phyloP scores from a whole-genome alignment of 2,329 filamentous ascomycete species.

The Ophiosphaerella korrae region DNA sequence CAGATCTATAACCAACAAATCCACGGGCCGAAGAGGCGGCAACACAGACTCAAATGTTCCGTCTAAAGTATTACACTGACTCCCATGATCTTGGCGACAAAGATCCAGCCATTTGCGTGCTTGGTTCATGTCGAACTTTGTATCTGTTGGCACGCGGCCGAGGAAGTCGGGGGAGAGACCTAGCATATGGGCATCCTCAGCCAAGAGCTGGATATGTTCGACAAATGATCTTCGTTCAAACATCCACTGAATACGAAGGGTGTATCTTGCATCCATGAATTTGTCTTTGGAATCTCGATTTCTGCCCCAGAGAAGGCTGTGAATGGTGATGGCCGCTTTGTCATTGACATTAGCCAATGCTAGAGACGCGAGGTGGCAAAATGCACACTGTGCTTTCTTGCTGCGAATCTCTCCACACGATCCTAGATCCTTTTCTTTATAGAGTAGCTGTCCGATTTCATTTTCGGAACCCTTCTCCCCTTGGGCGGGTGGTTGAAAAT shows the following conservation, averaged over 20 bases:
- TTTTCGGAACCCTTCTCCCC: background rate
- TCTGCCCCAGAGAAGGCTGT: background rate
- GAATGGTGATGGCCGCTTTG: background rate
- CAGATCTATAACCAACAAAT: slow-evolving; percentile 2
- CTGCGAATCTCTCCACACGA: background rate
- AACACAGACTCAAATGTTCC: background rate
- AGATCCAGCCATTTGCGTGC: background rate
- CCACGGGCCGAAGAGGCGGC: background rate
- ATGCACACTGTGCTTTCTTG: background rate
- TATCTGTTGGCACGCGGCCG: background rate
- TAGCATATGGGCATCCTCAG: background rate
- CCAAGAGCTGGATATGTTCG: background rate
- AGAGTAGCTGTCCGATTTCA: background rate
- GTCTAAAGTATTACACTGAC: background rate
- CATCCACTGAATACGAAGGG: background rate
- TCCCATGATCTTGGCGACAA: background rate
- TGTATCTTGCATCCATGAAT: background rate
- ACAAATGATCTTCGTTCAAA: background rate
- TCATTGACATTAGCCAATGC: background rate
- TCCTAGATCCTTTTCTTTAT: background rate
- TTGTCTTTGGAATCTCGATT: background rate
- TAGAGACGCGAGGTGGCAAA: background rate
- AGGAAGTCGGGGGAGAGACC: slow-evolving; percentile 1
- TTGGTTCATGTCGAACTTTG: background rate
- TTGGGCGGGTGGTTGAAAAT: background rate